A percentile compares a stretch with the other conserved stretches of the same genome.
Conservation (phyloP, 2,329 filamentous ascomycete genomes). For the Verticillium alfalfae region DNA sequence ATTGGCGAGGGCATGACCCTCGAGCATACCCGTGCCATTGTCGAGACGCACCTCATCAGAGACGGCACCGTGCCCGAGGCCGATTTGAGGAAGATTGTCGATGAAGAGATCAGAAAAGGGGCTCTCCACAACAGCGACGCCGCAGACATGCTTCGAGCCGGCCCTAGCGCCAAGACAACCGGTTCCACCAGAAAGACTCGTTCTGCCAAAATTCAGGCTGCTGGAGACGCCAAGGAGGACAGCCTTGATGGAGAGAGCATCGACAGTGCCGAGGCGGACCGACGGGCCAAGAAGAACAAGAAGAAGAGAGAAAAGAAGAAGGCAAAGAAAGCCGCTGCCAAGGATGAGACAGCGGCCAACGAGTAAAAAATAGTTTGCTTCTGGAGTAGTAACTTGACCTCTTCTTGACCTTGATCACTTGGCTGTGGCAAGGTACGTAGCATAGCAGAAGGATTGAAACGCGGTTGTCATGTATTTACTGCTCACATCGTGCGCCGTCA, state of each 20-base stretch:
- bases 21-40: background rate
- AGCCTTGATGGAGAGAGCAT: background rate
- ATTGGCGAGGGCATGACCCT: background rate
- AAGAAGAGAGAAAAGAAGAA: background rate
- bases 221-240: background rate
- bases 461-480: too few species aligned
- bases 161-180: too few species aligned
- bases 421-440: too few species aligned
- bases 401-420: too few species aligned
- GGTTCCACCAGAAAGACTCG: too few species aligned
- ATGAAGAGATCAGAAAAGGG: background rate
- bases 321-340: background rate
- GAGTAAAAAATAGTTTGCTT: background rate
- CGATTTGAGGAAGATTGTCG: background rate
- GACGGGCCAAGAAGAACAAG: conserved; percentile 27
- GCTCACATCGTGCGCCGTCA: too few species aligned
- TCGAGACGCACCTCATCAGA: background rate
- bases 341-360: background rate
- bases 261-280: background rate
- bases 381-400: too few species aligned
- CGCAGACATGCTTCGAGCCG: background rate
- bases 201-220: too few species aligned
- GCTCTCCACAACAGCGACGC: background rate
- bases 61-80: background rate
- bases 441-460: too few species aligned